phyloP scores from a whole-genome alignment of 2,329 filamentous ascomycete species.

The Aspergillus sp. region DNA sequence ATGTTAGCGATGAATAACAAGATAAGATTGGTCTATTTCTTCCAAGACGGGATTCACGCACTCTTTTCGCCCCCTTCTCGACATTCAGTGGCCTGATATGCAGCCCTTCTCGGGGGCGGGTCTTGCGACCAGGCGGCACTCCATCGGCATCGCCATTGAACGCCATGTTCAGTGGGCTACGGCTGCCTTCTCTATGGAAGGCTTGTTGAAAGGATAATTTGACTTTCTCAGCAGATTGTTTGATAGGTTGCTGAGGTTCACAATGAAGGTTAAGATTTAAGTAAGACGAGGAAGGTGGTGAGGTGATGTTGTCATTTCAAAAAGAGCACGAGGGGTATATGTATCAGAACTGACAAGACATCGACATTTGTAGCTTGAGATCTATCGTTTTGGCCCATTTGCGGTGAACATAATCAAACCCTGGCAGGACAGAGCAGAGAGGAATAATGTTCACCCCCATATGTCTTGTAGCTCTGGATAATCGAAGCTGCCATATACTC shows the following conservation, averaged over 20 bases:
- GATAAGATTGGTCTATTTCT: background rate
- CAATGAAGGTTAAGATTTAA: background rate
- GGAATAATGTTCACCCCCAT: background rate
- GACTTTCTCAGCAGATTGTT: no score
- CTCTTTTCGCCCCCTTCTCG: conserved; percentile 27
- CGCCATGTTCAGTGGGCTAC: conserved; percentile 13
- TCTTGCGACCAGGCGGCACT: conserved; percentile 2
- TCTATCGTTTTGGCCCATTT: conserved; percentile 4
- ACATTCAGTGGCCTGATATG: conserved; percentile 26
- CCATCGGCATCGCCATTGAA: conserved; percentile 7
- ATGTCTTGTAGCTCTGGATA: background rate
- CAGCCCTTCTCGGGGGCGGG: conserved; percentile 17
- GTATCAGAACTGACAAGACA: conserved; percentile 10
- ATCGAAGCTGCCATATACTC: background rate
- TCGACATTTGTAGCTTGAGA: conserved; percentile 7
- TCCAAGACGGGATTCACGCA: conserved; percentile 15
- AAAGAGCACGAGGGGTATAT: conserved; percentile 13
- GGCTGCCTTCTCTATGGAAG: background rate
- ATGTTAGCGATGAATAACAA: conserved; percentile 8
- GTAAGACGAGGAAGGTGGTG: conserved; percentile 1
- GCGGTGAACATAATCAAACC: conserved; percentile 4
- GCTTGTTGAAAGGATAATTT: no score
- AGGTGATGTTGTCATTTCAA: conserved; percentile 2
- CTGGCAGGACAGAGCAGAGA: background rate
- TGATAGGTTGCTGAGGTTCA: no score